Evolutionary conservation across 768 basidiomycete genomes (phyloP), one percentile per base, ranked within the genome.

Genomic region (Trametes villosa): DNA sequence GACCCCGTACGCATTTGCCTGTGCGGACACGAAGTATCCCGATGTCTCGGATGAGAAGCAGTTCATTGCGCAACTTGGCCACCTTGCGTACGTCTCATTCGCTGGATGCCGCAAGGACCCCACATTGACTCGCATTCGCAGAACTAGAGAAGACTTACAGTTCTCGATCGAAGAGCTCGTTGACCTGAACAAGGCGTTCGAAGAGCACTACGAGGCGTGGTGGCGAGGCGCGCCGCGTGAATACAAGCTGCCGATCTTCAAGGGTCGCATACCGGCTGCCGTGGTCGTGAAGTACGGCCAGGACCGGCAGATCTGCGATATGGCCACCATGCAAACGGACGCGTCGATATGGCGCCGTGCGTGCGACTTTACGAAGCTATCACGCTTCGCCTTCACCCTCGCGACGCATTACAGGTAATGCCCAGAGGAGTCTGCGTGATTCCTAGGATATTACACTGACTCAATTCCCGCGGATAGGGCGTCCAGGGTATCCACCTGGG

Each of bases 361-460:
- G 17, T 50, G 48, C 31, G 48, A 50, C 48, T 50, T 20, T 31
- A 34, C 33, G 6, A 50, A 50, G 30, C 31, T 50, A n/a, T 31
- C 48, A 13, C 33, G 48, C 31, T 30, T 50, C 31, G 48, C 48
- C 9, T 34, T 50, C n/a, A 31, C 48, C 31, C 30, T 50, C 20
- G 48, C 48, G 17, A 50, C 48, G n/a, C 48, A 50, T 20, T 50
- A 50, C 48, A 15, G 31, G 48, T 34, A 50, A 46, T 22, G 6
- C 15, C 45, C 15, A 12, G 24, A 9, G 22, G 20, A 20, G 22
- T 45, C 26, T 24, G 44, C 20, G 44, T 45, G n/a, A n/a, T n/a
- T n/a, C n/a, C n/a, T n/a, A n/a, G n/a, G n/a, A n/a, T n/a, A n/a
- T n/a, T n/a, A n/a, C n/a, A n/a, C n/a, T n/a, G n/a, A n/a, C n/a